Base-by-base conservation (phyloP, 306 rosid species). In the Spatholobus suberectus region DNA sequence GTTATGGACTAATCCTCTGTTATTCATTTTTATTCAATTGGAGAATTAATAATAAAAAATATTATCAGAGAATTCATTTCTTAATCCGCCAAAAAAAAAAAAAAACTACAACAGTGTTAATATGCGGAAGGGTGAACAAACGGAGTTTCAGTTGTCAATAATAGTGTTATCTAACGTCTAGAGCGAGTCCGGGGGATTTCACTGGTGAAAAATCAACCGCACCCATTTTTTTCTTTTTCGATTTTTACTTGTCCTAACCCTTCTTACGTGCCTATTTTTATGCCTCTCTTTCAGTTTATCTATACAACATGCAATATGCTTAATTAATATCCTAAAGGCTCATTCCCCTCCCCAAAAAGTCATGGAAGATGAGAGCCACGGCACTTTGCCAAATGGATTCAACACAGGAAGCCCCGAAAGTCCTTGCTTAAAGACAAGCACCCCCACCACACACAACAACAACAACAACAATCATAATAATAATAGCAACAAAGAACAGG, bases 101-200 rank as follows among this genome's bases (percentile, higher is more conserved):
- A n/a, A n/a, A n/a, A n/a, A n/a, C n/a, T n/a, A n/a, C n/a, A n/a
- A n/a, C n/a, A n/a, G n/a, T n/a, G n/a, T n/a, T n/a, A n/a, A n/a
- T 38, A 35, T 35, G 68, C 0, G 38, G 67, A 51, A 20, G 32
- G 51, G 82, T 78, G 13, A 71, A 63, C 9, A 82, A 73, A 76
- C 8, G 62, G 71, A 40, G 6, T 23, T 69, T 57, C 5, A n/a
- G 4, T 47, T 51, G 80, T 67, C 78, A 80, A 84, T 67, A 74
- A 84, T 84, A 79, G 77, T 80, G 70, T 3, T 35, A 73, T 79
- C 73, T 73, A 79, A 73, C 54, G 65, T 76, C 35, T 41, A 77
- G 93, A 89, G 75, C 95, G 93, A 89, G 90, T 91, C 90, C 76
- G 59, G 5, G 67, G 94, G 94, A 78, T 75, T 51, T 68, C 43